These are phyloP conservation scores for Polygonum maritimum DNA, from an alignment of 148 eudicot genomes.

Conservation along the genomic window DNA sequence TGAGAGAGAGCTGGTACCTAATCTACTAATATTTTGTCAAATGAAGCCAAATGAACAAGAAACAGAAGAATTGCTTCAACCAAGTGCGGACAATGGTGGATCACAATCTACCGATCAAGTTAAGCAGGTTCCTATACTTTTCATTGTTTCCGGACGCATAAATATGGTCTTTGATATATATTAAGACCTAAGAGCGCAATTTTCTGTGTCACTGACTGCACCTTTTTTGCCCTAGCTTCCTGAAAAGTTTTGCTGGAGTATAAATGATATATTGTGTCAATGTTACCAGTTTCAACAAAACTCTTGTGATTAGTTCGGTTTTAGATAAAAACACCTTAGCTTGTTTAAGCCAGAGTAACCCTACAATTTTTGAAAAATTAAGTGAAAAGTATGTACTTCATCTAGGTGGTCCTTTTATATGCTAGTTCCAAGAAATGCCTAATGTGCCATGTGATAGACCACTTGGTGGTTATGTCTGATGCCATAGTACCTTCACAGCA, in stretches of 20 bases:
- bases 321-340: neutral
- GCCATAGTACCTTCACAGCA: neutral
- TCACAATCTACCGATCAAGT: conserved; percentile 35
- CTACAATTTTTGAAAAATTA: neutral
- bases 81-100: conserved; percentile 41
- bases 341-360: neutral
- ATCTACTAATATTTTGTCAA: conserved; percentile 81
- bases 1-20: conserved; percentile 84
- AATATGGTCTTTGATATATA: neutral
- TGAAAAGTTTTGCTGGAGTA: neutral
- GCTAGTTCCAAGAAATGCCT: neutral
- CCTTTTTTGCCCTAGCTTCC: neutral
- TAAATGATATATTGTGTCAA: neutral
- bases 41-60: conserved; percentile 32
- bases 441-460: neutral
- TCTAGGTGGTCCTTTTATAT: neutral
- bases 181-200: neutral
- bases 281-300: neutral
- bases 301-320: neutral
- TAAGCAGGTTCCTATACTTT: conserved; percentile 49
- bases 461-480: neutral
- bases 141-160: neutral
- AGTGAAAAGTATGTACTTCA: neutral
- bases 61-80: conserved; percentile 23
- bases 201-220: neutral